These are phyloP conservation scores for Exophiala bonariae DNA, from an alignment of 2,329 filamentous ascomycete genomes.

Conservation along the genomic window DNA sequence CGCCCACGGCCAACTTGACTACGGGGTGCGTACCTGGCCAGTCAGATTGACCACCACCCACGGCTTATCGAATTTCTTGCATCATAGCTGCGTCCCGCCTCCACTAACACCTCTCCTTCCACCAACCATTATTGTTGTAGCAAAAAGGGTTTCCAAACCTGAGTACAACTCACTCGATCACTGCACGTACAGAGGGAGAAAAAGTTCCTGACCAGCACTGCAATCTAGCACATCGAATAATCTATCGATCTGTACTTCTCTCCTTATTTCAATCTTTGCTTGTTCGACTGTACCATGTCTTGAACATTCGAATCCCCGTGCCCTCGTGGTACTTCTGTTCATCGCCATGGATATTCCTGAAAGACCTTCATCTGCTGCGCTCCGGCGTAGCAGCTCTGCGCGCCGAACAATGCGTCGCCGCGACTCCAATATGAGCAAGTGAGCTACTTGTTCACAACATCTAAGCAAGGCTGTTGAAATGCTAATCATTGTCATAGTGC, in stretches of 20 bases:
- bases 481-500: conserved; percentile 42
- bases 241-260: not conserved
- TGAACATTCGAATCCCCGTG: not conserved
- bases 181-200: too few relatives aligned
- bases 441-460: conserved; percentile 2
- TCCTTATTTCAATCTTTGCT: not conserved
- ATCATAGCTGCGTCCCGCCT: too few relatives aligned
- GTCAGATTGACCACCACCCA: too few relatives aligned
- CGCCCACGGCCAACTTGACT: too few relatives aligned
- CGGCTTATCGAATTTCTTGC: too few relatives aligned
- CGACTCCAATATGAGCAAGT: conserved; percentile 68
- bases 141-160: too few relatives aligned
- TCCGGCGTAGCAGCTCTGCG: conserved; percentile 16
- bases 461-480: conserved; percentile 5
- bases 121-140: too few relatives aligned
- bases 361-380: conserved; percentile 28
- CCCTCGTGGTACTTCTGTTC: conserved; percentile 3
- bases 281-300: not conserved
- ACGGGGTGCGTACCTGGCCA: too few relatives aligned
- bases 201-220: too few relatives aligned
- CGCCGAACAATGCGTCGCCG: conserved; percentile 57
- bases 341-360: conserved; percentile 28
- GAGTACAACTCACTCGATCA: too few relatives aligned
- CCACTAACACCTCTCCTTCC: too few relatives aligned
- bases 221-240: too few relatives aligned